Conservation (phyloP, 306 rosid genomes). For the Dalbergia cultrata region DNA sequence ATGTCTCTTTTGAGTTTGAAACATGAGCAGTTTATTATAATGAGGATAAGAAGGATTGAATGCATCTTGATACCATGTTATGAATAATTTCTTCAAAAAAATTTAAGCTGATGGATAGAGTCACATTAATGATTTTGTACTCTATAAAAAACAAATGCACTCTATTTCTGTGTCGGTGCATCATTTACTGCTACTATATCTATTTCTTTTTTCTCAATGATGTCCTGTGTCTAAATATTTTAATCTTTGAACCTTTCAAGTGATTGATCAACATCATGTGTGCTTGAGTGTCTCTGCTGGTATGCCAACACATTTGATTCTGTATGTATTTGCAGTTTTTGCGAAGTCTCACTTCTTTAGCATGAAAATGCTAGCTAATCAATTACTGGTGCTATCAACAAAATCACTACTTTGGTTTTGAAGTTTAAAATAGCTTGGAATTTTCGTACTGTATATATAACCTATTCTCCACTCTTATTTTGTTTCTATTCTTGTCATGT, state of each 20-base stretch:
- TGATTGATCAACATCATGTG: conserved; percentile 34
- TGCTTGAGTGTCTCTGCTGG: conserved; percentile 4
- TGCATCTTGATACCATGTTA: too few species aligned
- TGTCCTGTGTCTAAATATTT: neutral
- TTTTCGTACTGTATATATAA: neutral
- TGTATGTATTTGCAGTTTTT: neutral
- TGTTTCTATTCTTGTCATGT: conserved; percentile 43
- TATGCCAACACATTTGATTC: conserved; percentile 29
- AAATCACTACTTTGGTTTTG: conserved; percentile 20
- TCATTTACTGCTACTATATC: neutral
- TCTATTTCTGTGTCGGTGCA: conserved; percentile 32
- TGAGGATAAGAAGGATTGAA: too few species aligned
- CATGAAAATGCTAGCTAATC: conserved; percentile 9
- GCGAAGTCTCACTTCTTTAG: neutral
- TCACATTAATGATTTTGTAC: too few species aligned
- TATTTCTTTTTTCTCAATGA: conserved; percentile 7
- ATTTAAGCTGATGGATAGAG: too few species aligned
- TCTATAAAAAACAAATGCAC: neutral
- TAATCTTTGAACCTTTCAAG: conserved; percentile 11
- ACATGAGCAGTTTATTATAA: too few species aligned
- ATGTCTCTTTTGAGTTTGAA: too few species aligned
- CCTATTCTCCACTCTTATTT: neutral
- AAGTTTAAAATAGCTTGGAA: conserved; percentile 9
- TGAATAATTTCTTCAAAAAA: too few species aligned
- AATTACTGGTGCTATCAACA: neutral